Percentiles rank a stretch among this genome's conserved stretches.
Conservation (phyloP, 192 early-diverging fungal species). For the Entophlyctis helioformis region DNA sequence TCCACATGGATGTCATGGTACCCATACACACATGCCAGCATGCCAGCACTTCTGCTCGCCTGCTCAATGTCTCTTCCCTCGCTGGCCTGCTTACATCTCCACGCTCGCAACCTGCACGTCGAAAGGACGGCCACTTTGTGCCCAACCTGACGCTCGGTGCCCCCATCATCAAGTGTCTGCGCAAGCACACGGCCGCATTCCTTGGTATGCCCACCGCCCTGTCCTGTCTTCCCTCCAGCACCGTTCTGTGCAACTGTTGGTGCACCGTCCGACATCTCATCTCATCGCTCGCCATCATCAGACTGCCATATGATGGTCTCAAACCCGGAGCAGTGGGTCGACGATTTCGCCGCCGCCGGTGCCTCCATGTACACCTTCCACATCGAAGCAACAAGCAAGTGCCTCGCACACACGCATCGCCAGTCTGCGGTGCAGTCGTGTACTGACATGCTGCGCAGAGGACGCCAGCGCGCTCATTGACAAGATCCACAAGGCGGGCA, state of each 20-base stretch:
- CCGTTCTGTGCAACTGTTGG: no score
- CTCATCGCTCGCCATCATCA: constrained; percentile 1
- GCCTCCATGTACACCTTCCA: constrained; percentile 84
- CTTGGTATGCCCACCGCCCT: constrained; percentile 63
- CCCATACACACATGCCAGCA: no score
- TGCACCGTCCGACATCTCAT: neutral
- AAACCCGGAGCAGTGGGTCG: constrained; percentile 76
- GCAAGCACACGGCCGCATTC: constrained; percentile 82
- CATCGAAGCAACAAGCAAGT: constrained; percentile 67
- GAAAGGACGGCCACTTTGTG: constrained; percentile 85
- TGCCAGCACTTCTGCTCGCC: no score
- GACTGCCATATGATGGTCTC: constrained; percentile 76
- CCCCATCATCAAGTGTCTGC: constrained; percentile 76
- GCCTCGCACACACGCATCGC: neutral
- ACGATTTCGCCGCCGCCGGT: constrained; percentile 86
- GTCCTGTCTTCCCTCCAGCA: no score
- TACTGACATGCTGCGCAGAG: constrained; percentile 4
- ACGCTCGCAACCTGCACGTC: no score
- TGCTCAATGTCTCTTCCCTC: no score
- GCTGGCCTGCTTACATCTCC: no score
- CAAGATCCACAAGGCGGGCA: constrained; percentile 63
- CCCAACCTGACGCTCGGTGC: constrained; percentile 93
- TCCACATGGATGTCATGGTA: constrained; percentile 75
- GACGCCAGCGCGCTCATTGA: constrained; percentile 67
- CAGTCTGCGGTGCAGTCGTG: neutral